These are phyloP conservation scores for Phytophthora ramorum DNA, from an alignment of 352 stramenopile genomes.

Conservation along the genomic window DNA sequence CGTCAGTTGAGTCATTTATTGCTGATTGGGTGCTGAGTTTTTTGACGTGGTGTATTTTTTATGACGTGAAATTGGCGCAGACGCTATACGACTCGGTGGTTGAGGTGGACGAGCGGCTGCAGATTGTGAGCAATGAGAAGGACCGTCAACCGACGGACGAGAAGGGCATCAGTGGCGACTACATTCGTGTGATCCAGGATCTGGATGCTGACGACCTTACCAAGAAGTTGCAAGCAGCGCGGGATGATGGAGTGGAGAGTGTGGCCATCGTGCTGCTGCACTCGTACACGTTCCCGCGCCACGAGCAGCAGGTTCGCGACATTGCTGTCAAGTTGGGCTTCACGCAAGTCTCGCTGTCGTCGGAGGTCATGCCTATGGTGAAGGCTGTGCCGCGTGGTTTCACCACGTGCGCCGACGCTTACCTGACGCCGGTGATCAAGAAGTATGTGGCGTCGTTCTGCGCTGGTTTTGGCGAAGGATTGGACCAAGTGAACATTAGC, in stretches of 20 bases:
- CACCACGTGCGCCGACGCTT: conserved; percentile 97
- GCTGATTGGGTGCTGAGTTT: neutral
- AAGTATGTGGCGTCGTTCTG: conserved; percentile 97
- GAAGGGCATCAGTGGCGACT: conserved; percentile 90
- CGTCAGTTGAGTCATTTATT: conserved; percentile 33
- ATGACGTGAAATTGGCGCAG: conserved; percentile 32
- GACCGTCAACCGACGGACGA: conserved; percentile 63
- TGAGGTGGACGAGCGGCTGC: conserved; percentile 97
- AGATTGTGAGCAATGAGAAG: conserved; percentile 86
- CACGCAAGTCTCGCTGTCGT: conserved; percentile 91
- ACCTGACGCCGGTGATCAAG: conserved; percentile 98
- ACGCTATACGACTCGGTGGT: conserved; percentile 97
- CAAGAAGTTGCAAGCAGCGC: conserved; percentile 82
- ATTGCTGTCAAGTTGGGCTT: conserved; percentile 95
- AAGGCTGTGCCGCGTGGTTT: conserved; percentile 97
- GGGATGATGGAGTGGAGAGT: conserved; percentile 90
- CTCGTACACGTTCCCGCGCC: conserved; percentile 95
- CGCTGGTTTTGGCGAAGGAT: conserved; percentile 94
- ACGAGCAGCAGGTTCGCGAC: conserved; percentile 92
- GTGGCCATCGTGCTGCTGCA: conserved; percentile 96
- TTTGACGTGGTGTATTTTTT: conserved; percentile 9
- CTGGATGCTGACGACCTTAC: conserved; percentile 86
- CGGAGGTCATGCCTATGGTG: conserved; percentile 98
- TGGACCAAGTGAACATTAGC: conserved; percentile 93
- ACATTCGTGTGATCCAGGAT: conserved; percentile 82